These are phyloP conservation scores for Melanomma pulvis-pyrius DNA, from an alignment of 495 filamentous ascomycete species.

Conservation along the genomic window DNA sequence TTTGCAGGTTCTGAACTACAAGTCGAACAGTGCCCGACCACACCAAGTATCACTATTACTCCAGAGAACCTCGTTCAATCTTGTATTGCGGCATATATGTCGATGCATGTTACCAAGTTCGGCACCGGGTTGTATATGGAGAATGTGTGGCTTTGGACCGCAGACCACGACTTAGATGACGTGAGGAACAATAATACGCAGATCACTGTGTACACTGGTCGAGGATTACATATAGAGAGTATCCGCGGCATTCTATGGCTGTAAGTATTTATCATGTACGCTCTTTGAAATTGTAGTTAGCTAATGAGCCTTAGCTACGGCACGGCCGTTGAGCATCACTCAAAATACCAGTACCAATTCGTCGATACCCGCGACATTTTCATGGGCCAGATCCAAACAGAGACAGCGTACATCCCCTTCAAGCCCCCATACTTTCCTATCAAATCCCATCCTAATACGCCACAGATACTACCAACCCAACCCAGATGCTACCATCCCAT, in stretches of 20 bases:
- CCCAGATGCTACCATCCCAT: conserved; percentile 63
- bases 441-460: background rate
- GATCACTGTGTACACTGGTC: conserved; percentile 70
- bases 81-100: conserved; percentile 70
- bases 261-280: background rate
- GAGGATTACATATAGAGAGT: conserved; percentile 66
- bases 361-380: conserved; percentile 42
- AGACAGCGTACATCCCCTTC: conserved; percentile 38
- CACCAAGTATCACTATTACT: conserved; percentile 51
- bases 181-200: conserved; percentile 50
- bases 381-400: conserved; percentile 44
- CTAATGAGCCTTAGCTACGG: conserved; percentile 33
- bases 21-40: conserved; percentile 56
- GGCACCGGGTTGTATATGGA: conserved; percentile 61
- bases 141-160: conserved; percentile 69
- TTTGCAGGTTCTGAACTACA: conserved; percentile 58
- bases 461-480: conserved; percentile 61
- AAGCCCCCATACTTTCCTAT: background rate
- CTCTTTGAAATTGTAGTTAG: background rate
- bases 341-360: conserved; percentile 45
- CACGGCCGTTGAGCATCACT: conserved; percentile 45
- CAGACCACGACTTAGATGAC: conserved; percentile 78
- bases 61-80: conserved; percentile 40
- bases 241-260: conserved; percentile 59
- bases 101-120: conserved; percentile 63